Base-by-base conservation (phyloP, 768 basidiomycete genomes). In the Suillus lakei region DNA sequence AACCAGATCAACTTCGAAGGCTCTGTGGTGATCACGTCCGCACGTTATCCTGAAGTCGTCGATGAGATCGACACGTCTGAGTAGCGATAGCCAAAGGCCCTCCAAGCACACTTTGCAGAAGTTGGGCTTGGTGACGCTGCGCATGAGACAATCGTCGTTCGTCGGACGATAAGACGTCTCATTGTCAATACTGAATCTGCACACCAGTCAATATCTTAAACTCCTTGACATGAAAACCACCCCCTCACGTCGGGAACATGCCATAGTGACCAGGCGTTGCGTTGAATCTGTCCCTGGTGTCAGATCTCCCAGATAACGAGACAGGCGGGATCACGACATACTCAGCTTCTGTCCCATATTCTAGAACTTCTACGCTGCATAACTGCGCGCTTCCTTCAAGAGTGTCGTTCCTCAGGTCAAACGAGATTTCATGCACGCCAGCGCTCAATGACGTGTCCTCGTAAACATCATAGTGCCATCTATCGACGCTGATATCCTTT, bases 111-210 rank as follows among this genome's bases (percentile, higher is more conserved):
- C 88, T 67, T 81, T 86, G 81, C 92, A 93, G 73, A 93, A 91
- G 71, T 90, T 85, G 62, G 91, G 88, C 0, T 84, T 82, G 34
- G 84, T 87, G 48, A 92, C 88, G 61, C 79, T 78, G 48, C 92
- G 90, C 92, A 94, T 93, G 55, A 93, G 85, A 72, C 92, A 93
- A 73, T 88, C 90, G 66, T 91, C 88, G 68, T 92, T 91, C 3
- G 92, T 93, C 4, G 92, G 92, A n/a, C 92, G 85, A 76, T 90
- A 93, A 4, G 85, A 84, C 0, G 90, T 92, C 60, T 75, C 74
- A 69, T 93, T 91, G 61, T 74, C 61, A 44, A 79, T 74, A 39
- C 88, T 81, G 72, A 84, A 92, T 23, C 91, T 91, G 66, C 23
- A 50, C 26, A 30, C 30, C 26, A 28, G 0, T 15, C 12, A 53